phyloP scores from a whole-genome alignment of 2,329 filamentous ascomycete species.

The Fonsecaea pedrosoi region DNA sequence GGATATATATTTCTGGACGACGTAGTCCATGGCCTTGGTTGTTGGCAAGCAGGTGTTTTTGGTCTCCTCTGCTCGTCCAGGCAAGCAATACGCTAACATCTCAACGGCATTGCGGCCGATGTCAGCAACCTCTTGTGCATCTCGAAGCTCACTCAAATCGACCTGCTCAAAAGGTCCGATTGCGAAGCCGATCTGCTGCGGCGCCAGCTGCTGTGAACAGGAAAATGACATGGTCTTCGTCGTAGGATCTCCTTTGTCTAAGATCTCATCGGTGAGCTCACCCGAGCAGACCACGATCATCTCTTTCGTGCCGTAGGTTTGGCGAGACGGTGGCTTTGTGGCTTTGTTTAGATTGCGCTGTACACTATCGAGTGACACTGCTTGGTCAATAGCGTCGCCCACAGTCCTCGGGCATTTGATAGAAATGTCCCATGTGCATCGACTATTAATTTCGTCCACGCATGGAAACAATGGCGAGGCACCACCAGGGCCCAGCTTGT shows the following conservation, averaged over 20 bases:
- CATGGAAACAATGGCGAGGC: slow-evolving; percentile 92
- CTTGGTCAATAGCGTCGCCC: slow-evolving; percentile 68
- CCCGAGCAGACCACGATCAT: slow-evolving; percentile 92
- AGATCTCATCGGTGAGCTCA: slow-evolving; percentile 80
- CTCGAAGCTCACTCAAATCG: slow-evolving; percentile 85
- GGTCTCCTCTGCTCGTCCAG: slow-evolving; percentile 79
- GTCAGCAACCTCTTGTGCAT: slow-evolving; percentile 89
- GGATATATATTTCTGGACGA: slow-evolving; percentile 83
- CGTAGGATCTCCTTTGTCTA: slow-evolving; percentile 75
- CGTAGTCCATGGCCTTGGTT: slow-evolving; percentile 85
- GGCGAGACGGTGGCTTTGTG: slow-evolving; percentile 27
- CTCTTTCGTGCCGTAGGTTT: slow-evolving; percentile 56
- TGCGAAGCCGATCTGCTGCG: slow-evolving; percentile 90
- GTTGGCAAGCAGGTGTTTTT: slow-evolving; percentile 86
- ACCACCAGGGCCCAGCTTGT: slow-evolving; percentile 76
- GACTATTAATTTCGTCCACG: slow-evolving; percentile 80
- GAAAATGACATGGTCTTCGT: slow-evolving; percentile 90
- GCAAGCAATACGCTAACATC: slow-evolving; percentile 89
- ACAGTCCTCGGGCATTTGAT: slow-evolving; percentile 86
- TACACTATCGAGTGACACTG: slow-evolving; percentile 24
- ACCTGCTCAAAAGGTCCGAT: slow-evolving; percentile 95
- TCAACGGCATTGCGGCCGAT: slow-evolving; percentile 87
- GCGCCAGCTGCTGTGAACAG: slow-evolving; percentile 74
- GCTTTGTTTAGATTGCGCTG: slow-evolving; percentile 12
- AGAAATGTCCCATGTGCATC: slow-evolving; percentile 86